A percentile compares a stretch with the other conserved stretches of the same genome.
These are phyloP conservation scores for Pigoraptor vietnamica DNA, from an alignment of 78 protist species.

Conservation along the genomic window DNA sequence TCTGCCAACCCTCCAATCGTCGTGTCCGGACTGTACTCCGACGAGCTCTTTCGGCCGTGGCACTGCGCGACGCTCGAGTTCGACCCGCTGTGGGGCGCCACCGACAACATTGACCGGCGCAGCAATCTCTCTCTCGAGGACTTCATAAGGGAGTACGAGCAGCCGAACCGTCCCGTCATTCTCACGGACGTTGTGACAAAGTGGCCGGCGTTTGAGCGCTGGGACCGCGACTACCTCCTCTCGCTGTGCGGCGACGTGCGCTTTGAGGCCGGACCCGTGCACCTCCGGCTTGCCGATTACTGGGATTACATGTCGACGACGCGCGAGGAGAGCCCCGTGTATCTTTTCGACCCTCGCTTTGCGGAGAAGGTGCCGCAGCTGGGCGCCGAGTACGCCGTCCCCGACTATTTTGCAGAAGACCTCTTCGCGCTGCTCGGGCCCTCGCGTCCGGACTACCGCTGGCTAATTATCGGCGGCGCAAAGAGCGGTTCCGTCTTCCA, in stretches of 20 bases:
- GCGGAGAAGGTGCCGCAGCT: not conserved
- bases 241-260: not conserved
- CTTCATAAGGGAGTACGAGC: conserved; percentile 19
- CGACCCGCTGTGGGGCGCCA: not conserved
- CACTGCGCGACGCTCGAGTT: conserved; percentile 3
- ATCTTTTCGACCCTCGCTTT: conserved; percentile 1
- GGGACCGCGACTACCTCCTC: not conserved
- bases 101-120: conserved; percentile 17
- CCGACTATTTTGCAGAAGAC: conserved; percentile 7
- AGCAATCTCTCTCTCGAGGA: not conserved
- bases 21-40: conserved; percentile 1
- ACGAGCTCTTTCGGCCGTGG: conserved; percentile 18
- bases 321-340: conserved; percentile 6
- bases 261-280: conserved; percentile 5
- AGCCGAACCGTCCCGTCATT: conserved; percentile 9
- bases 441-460: conserved; percentile 11
- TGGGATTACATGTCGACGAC: not conserved
- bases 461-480: not conserved
- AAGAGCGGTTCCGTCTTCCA: not conserved
- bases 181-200: conserved; percentile 5
- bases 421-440: not conserved
- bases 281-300: not conserved
- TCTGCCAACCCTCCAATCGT: not conserved
- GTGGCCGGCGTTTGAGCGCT: conserved; percentile 8
- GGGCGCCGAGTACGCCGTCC: conserved; percentile 2